Evolutionary conservation across 1,284 basidiomycete species (phyloP), one percentile per base, ranked within the genome.

Genomic region (Rhizopogon parksii): DNA sequence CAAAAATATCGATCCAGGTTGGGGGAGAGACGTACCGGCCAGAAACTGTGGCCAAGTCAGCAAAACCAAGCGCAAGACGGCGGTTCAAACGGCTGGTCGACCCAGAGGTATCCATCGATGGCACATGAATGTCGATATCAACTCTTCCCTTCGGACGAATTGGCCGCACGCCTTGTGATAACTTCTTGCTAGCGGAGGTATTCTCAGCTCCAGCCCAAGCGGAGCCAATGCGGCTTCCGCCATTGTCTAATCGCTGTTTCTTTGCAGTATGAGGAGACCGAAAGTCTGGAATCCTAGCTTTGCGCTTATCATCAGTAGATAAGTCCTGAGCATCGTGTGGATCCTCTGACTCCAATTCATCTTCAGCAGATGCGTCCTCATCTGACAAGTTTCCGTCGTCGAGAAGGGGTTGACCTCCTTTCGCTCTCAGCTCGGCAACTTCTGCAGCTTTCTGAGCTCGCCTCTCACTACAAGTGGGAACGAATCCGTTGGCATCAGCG

Each of bases 41-140:
- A 51, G 64, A 57, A 27, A 72, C 68, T 14, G 76, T 74, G 63
- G 80, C 78, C 17, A 85, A 64, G 65, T 84, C 79, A 15, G 78
- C 79, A 32, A 82, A 66, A 21, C 69, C 69, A 45, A 70, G 61
- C 24, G 70, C 70, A 51, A 68, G 59, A 27, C 70, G 62, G 21
- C 74, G 69, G 46, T 54, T 45, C 27, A 69, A 46, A 42, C 56
- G 60, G 49, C 42, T 61, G 40, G 53, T 40, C 35, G 50, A 51
- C 5, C 27, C 47, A 2, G 50, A 54, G 15, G 50, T 27, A 30
- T 67, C 66, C 34, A 52, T 46, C 30, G 56, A 48, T 42, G 46
- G 21, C 39, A 42, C 40, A 21, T 39, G 45, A 12, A 37, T 25
- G 12, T 69, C 64, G 5, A 40, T 46, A 37, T 67, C 62, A 49